Evolutionary conservation across 352 stramenopile genomes (phyloP).

Genomic region (Globisporangium sylvaticum): DNA sequence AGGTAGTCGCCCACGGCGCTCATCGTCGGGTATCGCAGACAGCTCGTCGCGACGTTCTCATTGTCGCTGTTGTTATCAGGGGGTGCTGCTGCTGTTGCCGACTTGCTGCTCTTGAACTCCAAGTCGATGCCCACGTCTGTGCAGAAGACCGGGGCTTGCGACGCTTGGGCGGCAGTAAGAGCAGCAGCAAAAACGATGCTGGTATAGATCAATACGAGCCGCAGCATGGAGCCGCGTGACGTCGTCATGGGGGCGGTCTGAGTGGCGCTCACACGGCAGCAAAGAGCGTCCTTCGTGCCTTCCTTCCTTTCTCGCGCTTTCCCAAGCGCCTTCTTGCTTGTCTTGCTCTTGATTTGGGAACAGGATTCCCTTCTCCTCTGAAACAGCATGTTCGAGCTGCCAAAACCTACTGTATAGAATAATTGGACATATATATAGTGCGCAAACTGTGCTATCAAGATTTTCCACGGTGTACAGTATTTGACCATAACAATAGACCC

Average conservation of each 20-base stretch:
- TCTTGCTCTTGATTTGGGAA: neutral
- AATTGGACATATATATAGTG: neutral
- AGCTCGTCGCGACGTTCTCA: slow-evolving; percentile 14
- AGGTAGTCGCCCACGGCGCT: slow-evolving; percentile 29
- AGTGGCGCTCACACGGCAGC: neutral
- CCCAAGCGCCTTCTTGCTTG: neutral
- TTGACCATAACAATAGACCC: neutral
- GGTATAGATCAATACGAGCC: neutral
- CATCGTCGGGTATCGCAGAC: slow-evolving; percentile 35
- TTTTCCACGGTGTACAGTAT: slow-evolving; percentile 1
- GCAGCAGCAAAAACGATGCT: neutral
- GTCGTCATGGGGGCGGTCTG: neutral
- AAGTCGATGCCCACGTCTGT: slow-evolving; percentile 42
- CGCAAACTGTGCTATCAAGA: neutral
- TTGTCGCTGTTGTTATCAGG: slow-evolving; percentile 16
- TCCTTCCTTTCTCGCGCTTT: neutral
- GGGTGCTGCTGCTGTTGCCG: slow-evolving; percentile 1
- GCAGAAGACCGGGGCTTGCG: slow-evolving; percentile 30
- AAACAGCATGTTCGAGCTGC: neutral
- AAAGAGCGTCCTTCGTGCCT: neutral
- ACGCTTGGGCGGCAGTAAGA: neutral
- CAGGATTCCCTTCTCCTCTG: neutral
- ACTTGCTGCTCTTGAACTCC: slow-evolving; percentile 23
- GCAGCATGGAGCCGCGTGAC: slow-evolving; percentile 1
- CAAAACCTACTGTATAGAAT: neutral